Base-by-base conservation (phyloP, 768 basidiomycete species). In the Suillus placidus region DNA sequence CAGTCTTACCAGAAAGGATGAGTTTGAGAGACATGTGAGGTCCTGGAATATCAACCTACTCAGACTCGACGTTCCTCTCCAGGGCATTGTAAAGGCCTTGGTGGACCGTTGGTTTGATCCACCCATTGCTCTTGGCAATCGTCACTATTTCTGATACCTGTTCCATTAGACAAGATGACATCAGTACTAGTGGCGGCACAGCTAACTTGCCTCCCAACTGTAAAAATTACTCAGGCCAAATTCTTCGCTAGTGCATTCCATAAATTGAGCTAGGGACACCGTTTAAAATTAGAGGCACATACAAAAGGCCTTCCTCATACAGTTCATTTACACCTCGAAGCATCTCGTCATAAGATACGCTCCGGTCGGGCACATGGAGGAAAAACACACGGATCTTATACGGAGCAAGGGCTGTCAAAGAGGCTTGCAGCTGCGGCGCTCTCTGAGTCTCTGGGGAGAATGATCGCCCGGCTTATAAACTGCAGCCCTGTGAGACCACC, bases 341-440 rank as follows among this genome's bases (percentile, higher is more conserved):
- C 6, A 68, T 71, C 49, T 71, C 68, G 38, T 70, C 70, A 47
- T 68, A 66, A 18, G 70, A 62, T 30, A 65, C 45, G 35, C 35
- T 52, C 62, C 70, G 60, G 61, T 74, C 76, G 16, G 71, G 67
- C 26, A 61, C 64, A 67, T 68, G 76, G 18, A 72, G 68, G 71
- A 82, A 82, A 65, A 74, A 80, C 47, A 79, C 72, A 38, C 80
- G 79, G 55, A 82, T 71, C 63, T 66, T 75, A 55, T 80, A 73
- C 18, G 78, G 71, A n/a, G 71, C 68, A 66, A 80, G 66, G 49
- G 77, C 76, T 42, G 71, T 72, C 56, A 81, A 68, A 63, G 76
- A 77, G 30, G 64, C 63, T 43, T 80, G 64, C 30, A 78, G 62
- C n/a, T 69, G 66, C n/a, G n/a, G n/a, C n/a, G n/a, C 37, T 66